A percentile compares a stretch with the other conserved stretches of the same genome.
phyloP scores from a whole-genome alignment of 805 yeast genomes.

The Teunomyces cretensis region DNA sequence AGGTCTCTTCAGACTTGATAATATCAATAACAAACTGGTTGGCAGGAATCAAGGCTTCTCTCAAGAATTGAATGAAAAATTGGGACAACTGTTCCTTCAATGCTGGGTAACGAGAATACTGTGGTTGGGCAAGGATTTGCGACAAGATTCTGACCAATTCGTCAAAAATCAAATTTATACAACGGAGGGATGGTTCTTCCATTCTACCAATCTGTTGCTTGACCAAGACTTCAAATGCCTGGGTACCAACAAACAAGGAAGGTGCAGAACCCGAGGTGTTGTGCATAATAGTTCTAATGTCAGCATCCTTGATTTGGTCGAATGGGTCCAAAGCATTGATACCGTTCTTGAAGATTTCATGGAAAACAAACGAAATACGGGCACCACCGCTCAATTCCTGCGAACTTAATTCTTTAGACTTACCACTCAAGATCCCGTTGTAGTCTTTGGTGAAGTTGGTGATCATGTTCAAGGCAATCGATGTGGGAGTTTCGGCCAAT shows the following conservation, averaged over 20 bases:
- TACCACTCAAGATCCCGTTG: conserved; percentile 88
- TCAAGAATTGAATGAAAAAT: conserved; percentile 74
- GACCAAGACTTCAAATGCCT: conserved; percentile 81
- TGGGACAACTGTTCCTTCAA: conserved; percentile 84
- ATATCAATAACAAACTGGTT: conserved; percentile 81
- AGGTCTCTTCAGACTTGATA: conserved; percentile 84
- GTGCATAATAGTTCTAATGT: conserved; percentile 94
- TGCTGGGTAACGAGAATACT: conserved; percentile 85
- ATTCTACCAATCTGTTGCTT: conserved; percentile 66
- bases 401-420: conserved; percentile 82
- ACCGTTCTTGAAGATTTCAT: conserved; percentile 93
- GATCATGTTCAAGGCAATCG: conserved; percentile 85
- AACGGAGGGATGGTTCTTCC: conserved; percentile 88
- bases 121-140: conserved; percentile 74
- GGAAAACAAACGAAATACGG: conserved; percentile 94
- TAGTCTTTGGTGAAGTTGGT: conserved; percentile 92
- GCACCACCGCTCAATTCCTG: conserved; percentile 97
- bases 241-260: conserved; percentile 93
- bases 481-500: conserved; percentile 82
- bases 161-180: conserved; percentile 88
- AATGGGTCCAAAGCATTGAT: conserved; percentile 90
- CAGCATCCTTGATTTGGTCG: conserved; percentile 93
- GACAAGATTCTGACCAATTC: conserved; percentile 89
- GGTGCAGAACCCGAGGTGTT: conserved; percentile 96
- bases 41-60: conserved; percentile 81